Evolutionary conservation across 306 rosid genomes (phyloP).

Genomic region (Quercus glauca): DNA sequence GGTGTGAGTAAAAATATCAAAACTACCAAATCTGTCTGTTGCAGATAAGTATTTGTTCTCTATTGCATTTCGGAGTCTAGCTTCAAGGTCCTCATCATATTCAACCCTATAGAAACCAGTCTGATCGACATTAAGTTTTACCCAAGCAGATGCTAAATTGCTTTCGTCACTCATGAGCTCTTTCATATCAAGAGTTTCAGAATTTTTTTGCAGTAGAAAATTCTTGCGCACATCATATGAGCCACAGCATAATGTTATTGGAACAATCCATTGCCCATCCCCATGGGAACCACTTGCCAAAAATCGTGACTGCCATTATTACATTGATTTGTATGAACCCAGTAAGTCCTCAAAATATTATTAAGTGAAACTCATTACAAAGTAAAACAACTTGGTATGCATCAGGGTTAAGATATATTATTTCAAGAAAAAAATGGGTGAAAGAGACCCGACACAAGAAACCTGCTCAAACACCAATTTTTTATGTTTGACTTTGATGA

Average conservation of each 20-base stretch:
- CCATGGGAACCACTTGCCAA: conserved; percentile 73
- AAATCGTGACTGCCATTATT: conserved; percentile 69
- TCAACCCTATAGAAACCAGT: conserved; percentile 94
- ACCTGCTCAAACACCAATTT: conserved; percentile 89
- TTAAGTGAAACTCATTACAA: not conserved
- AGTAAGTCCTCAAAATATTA: not conserved
- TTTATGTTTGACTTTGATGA: conserved; percentile 30
- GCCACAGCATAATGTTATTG: conserved; percentile 68
- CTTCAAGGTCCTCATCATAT: conserved; percentile 67
- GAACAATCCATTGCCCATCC: conserved; percentile 83
- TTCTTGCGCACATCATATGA: conserved; percentile 65
- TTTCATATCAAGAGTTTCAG: conserved; percentile 49
- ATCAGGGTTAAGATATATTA: not conserved
- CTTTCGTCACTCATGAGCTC: conserved; percentile 36
- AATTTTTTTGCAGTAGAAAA: conserved; percentile 61
- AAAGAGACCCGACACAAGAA: conserved; percentile 23
- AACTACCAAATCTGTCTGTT: conserved; percentile 80
- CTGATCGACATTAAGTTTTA: conserved; percentile 89
- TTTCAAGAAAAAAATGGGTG: not conserved
- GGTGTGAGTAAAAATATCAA: conserved; percentile 7
- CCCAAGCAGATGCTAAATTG: conserved; percentile 43
- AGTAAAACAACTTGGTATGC: not conserved
- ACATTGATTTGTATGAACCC: not conserved
- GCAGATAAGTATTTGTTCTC: conserved; percentile 63
- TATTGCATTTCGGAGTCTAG: conserved; percentile 69